Base-by-base conservation (phyloP, 306 rosid species). In the Quercus engelmannii region DNA sequence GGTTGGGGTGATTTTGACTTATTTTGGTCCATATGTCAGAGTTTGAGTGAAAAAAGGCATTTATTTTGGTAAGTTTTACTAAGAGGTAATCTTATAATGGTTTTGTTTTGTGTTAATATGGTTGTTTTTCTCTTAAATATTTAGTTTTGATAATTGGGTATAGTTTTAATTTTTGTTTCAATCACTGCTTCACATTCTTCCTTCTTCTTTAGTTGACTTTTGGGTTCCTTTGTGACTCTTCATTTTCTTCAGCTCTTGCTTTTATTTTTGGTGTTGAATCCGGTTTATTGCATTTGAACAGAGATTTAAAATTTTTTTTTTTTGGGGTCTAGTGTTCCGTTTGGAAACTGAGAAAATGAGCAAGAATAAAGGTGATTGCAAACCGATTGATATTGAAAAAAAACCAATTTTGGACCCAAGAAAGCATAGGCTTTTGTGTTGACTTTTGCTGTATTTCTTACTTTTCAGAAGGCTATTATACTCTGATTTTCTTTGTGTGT, bases 311-410 rank as follows among this genome's bases (percentile, higher is more conserved):
- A 0, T 3, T 18, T 19, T 31, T 57, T 1, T 59, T 7, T 19
- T n/a, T 13, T 52, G 1, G 51, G 64, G 63, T 57, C 19, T 20
- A 4, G 30, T 68, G 54, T 26, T 46, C 15, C 15, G 71, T 59
- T 75, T 28, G 67, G 62, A 18, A 31, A 28, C 69, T 55, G 38
- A 15, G 75, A 65, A 80, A 35, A 68, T 68, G 59, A 23, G 57
- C 55, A 25, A 28, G n/a, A 20, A 12, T 67, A 10, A 9, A 67
- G 35, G n/a, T 28, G 62, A 18, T 65, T 26, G 33, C 15, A 57
- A 28, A 6, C 33, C 21, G 35, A 59, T 35, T 56, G 65, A 15
- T 59, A 21, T 58, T 35, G 11, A 70, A 31, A 38, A 41, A 41
- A 38, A 38, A 38, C 0, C 9, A 62, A 33, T 43, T 28, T 56